Base-by-base conservation (phyloP, 331 rosid species). In the Dryas integrifolia region DNA sequence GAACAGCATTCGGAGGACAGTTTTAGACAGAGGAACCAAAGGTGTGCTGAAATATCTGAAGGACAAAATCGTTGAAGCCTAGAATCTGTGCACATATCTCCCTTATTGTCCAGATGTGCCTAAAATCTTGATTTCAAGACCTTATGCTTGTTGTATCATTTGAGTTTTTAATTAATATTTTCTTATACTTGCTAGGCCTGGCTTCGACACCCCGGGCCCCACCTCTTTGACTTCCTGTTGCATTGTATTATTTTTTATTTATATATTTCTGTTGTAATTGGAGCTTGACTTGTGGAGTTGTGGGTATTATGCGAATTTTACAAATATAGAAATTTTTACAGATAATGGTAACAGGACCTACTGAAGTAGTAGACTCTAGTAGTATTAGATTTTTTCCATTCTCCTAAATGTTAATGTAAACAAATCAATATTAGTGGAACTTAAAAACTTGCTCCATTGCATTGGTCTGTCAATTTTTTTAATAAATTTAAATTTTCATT, bases 11-110 rank as follows among this genome's bases (percentile, higher is more conserved):
- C 90, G 98, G 79, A 86, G 97, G 88, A 14, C 96, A 45, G 82
- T 91, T 53, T 85, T 93, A 77, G 92, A 89, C 59, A 86, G 72
- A 85, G 98, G 98, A 75, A 89, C 98, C 60, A 93, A 93, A 84
- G 91, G 88, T 76, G 84, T 93, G 70, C 83, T 91, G 77, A 47
- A 77, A 24, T 93, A 93, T 88, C 87, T 93, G 87, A 89, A 81
- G 87, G 97, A 89, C 84, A 91, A 78, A 85, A 85, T 91, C 64
- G 75, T 88, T 24, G 92, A 85, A 75, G 63, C 67, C 12, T 81
- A 80, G 79, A 45, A 26, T 15, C 9, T 58, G 12, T 58, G 55
- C 38, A 3, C 3, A 4, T 46, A 49, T 13, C 59, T 26, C 5
- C 63, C 63, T 40, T 3, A 3, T 15, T 68, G 14, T 56, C 44